phyloP scores from a whole-genome alignment of 441 rosid species.

The Syzygium malaccense region DNA sequence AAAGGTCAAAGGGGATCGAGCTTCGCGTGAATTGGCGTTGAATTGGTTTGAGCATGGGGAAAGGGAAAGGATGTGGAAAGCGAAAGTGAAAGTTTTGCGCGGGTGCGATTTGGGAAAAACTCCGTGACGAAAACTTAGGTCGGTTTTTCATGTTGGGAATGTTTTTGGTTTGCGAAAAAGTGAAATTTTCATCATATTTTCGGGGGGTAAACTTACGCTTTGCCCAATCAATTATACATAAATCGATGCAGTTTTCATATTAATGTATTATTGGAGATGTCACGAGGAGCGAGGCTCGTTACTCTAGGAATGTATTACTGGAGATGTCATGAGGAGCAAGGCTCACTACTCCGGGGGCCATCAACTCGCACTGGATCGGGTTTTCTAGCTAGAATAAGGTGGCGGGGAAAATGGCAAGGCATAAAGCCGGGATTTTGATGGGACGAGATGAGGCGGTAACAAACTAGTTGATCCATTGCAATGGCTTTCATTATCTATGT shows the following conservation, averaged over 20 bases:
- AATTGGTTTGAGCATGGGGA: not conserved
- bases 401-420: no score
- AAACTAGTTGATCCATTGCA: not conserved
- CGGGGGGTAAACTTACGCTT: no score
- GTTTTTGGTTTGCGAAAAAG: not conserved
- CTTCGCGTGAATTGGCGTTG: not conserved
- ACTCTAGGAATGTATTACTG: no score
- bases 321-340: no score
- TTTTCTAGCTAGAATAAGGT: no score
- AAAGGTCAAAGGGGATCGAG: not conserved
- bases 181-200: not conserved
- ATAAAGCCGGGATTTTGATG: not conserved
- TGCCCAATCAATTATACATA: no score
- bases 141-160: no score
- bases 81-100: not conserved
- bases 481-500: not conserved
- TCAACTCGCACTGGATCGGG: no score
- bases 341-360: no score
- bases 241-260: no score
- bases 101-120: not conserved
- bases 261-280: no score
- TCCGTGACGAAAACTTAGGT: fast-evolving
- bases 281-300: no score
- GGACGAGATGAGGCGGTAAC: not conserved
- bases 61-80: not conserved